phyloP scores from a whole-genome alignment of 192 early-diverging fungal genomes.

The Backusella australiensis region DNA sequence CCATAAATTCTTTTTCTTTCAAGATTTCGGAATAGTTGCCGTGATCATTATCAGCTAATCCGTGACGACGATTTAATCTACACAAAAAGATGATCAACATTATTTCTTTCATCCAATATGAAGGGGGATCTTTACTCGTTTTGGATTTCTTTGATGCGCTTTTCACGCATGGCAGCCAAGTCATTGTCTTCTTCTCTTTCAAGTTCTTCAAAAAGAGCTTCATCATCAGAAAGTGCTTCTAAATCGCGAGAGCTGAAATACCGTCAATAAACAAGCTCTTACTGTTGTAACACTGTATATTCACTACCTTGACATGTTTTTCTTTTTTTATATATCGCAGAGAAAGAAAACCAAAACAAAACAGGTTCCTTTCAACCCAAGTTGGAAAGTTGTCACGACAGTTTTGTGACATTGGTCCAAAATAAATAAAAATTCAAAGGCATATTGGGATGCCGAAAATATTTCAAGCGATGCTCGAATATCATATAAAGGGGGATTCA shows the following conservation, averaged over 20 bases:
- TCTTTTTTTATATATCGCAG: background rate
- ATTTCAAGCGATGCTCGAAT: too few species aligned
- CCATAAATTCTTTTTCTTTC: slow-evolving; percentile 83
- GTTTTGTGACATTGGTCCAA: background rate
- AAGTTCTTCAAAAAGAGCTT: slow-evolving; percentile 79
- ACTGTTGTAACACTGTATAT: background rate
- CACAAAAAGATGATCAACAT: background rate
- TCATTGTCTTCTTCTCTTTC: slow-evolving; percentile 81
- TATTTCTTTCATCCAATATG: background rate
- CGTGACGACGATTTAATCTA: slow-evolving; percentile 62
- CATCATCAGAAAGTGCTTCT: slow-evolving; percentile 61
- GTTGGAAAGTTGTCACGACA: background rate
- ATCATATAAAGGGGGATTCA: too few species aligned
- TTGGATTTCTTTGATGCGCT: slow-evolving; percentile 81
- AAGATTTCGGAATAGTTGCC: slow-evolving; percentile 75
- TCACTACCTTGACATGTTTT: background rate
- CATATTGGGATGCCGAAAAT: background rate
- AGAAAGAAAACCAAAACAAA: background rate
- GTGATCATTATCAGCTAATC: slow-evolving; percentile 61
- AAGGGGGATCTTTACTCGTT: slow-evolving; percentile 60
- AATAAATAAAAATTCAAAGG: background rate
- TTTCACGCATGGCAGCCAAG: slow-evolving; percentile 74
- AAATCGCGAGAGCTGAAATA: slow-evolving; percentile 12
- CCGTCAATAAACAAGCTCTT: background rate
- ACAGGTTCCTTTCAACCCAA: background rate